Evolutionary conservation across 148 eudicot genomes (phyloP), one percentile per base, ranked within the genome.

Genomic region (Bassia scoparia): DNA sequence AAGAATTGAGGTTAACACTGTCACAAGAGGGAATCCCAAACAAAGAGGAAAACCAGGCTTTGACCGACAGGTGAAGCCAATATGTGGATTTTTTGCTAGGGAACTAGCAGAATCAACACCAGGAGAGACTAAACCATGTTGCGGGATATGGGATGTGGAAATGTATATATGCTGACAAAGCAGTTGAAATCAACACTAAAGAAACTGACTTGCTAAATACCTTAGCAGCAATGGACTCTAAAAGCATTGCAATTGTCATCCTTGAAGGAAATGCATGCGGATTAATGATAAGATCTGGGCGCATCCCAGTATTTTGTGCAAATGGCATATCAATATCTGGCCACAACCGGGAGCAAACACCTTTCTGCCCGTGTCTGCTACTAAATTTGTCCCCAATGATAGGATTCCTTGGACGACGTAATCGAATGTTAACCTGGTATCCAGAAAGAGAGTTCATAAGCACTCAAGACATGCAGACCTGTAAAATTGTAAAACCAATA

Each of bases 231-330:
- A 94, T 88, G 62, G 98, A 94, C 77, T 94, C 98, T 84, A 94
- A 81, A 85, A 94, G 93, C 98, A 94, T 94, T 33, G 86, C 98
- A 75, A 94, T 94, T 63, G 98, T 94, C 98, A 94, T 94, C 53
- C 98, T 83, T 50, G 98, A 94, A 81, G 98, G 98, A 77, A 91
- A 94, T 56, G 98, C 98, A 81, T 94, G 98, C 1, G 98, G 98
- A 74, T 94, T 94, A 73, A 94, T 94, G 61, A 94, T 94, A 72
- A 94, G 98, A 81, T 94, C 98, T 46, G 98, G 98, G 18, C 97
- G 85, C 96, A 94, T 94, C 79, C 98, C 98, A 24, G 96, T 85
- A 44, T 49, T 81, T 74, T 86, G 93, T 35, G 98, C 88, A 85
- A 91, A 94, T 65, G 98, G 98, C 98, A 94, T 94, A 84, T 94